Conservation (phyloP, 208 protist genomes). For the Porcisia deanei region DNA sequence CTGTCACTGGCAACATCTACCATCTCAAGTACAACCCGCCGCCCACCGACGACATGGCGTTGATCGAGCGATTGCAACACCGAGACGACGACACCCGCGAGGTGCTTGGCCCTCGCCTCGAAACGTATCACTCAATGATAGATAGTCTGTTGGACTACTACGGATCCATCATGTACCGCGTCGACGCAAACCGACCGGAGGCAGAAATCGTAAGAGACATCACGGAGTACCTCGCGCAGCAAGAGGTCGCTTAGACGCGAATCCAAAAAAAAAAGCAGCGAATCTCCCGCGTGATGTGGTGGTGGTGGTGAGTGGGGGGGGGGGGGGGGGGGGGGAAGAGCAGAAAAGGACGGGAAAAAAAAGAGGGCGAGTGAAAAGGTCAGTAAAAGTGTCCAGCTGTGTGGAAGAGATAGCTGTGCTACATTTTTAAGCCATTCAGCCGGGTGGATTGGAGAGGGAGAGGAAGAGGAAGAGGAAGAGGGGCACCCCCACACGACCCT, state of each 20-base stretch:
- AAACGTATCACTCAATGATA: constrained; percentile 70
- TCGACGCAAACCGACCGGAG: constrained; percentile 55
- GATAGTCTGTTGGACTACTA: constrained; percentile 71
- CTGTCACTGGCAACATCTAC: constrained; percentile 82
- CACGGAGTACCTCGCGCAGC: constrained; percentile 32
- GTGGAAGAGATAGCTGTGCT: background rate
- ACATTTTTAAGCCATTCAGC: background rate
- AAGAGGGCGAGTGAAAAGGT: background rate
- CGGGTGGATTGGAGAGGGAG: background rate
- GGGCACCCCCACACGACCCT: no score
- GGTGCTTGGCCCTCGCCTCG: constrained; percentile 64
- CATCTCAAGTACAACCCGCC: constrained; percentile 90
- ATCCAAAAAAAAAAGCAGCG: background rate
- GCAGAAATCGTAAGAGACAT: constrained; percentile 48
- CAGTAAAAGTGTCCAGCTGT: background rate
- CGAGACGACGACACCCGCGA: constrained; percentile 82
- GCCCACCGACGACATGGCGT: constrained; percentile 58
- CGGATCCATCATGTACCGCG: constrained; percentile 41
- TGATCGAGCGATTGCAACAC: constrained; percentile 84
- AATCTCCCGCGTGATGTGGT: no score
- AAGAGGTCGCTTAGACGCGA: constrained; percentile 17
- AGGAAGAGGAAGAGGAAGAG: background rate
- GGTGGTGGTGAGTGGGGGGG: background rate
- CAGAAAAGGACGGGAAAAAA: background rate
- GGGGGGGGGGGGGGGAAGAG: background rate